These are phyloP conservation scores for Vitis labrusca DNA, from an alignment of 164 flowering plant species.

Conservation along the genomic window DNA sequence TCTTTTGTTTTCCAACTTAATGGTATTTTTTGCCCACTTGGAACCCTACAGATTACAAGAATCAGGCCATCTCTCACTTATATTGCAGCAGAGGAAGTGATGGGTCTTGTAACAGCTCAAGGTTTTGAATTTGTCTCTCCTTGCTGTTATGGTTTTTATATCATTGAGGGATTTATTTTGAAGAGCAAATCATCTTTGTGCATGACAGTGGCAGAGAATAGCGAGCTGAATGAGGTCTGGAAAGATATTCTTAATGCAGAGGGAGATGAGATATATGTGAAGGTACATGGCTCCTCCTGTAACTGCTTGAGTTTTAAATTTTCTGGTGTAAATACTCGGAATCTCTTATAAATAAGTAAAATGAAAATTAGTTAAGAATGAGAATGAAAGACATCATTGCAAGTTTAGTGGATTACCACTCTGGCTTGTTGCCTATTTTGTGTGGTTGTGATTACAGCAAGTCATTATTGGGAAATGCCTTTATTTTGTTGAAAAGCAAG, in stretches of 20 bases:
- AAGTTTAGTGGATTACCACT: no score
- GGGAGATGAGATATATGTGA: slow-evolving; percentile 96
- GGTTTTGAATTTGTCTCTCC: slow-evolving; percentile 38
- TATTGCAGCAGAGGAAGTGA: slow-evolving; percentile 92
- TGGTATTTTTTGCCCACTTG: neutral
- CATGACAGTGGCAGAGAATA: slow-evolving; percentile 77
- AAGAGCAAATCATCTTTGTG: slow-evolving; percentile 12
- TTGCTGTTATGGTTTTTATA: neutral
- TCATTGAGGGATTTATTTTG: neutral
- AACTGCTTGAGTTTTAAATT: neutral
- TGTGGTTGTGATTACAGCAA: no score
- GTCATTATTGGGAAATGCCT: no score
- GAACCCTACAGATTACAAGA: slow-evolving; percentile 60
- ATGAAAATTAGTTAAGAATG: no score
- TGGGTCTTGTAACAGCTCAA: slow-evolving; percentile 99
- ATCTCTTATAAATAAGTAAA: no score
- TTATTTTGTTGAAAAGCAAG: no score
- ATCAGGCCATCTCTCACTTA: slow-evolving; percentile 86
- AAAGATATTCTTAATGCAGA: slow-evolving; percentile 90
- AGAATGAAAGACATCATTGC: no score
- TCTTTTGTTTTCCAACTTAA: neutral
- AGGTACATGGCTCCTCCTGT: slow-evolving; percentile 42
- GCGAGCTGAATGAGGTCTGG: slow-evolving; percentile 90
- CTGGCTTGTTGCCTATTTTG: no score
- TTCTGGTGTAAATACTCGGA: no score